Evolutionary conservation across 208 protist species (phyloP), one percentile per base, ranked within the genome.

Genomic region (Spongospora subterranea): DNA sequence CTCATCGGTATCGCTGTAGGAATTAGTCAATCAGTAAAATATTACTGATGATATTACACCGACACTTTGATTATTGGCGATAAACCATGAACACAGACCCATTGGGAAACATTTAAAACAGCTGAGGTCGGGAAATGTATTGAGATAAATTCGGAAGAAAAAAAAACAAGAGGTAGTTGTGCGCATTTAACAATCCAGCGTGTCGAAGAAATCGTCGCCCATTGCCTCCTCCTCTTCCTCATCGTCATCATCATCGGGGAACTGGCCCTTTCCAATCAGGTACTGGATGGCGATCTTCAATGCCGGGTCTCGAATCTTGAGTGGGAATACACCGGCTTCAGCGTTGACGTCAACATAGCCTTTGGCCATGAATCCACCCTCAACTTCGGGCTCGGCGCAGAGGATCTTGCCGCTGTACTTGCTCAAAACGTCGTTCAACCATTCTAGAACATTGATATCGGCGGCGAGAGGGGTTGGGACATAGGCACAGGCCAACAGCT

Each of bases 251-350:
- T 82, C 71, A n/a, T 82, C 71, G 35, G 71, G 71, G 71, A 82
- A 82, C 35, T 40, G 35, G n/a, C 71, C 71, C 71, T 82, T 82
- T 6, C 35, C 35, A 43, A 82, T 82, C 71, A 82, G 71, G 71
- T 82, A 82, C 71, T 82, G 71, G n/a, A 82, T 82, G 35, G 71
- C n/a, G 71, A n/a, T 82, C 71, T 82, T 82, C 35, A 82, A 35
- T 20, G 71, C 71, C 71, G 6, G 35, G 40, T 82, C 71, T 6
- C 71, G 71, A 35, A 82, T 43, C 71, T 82, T 82, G 17, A 43
- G 13, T 45, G 71, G 71, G 71, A 82, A 82, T 40, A 82, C 71
- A n/a, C 71, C 71, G 11, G 6, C 35, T 6, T 43, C 71, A 13
- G n/a, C 40, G 71, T 82, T n/a, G 40, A n/a, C 71, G 13, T 82